Evolutionary conservation across 2,329 filamentous ascomycete genomes (phyloP).

Genomic region (Neonectria hederae): DNA sequence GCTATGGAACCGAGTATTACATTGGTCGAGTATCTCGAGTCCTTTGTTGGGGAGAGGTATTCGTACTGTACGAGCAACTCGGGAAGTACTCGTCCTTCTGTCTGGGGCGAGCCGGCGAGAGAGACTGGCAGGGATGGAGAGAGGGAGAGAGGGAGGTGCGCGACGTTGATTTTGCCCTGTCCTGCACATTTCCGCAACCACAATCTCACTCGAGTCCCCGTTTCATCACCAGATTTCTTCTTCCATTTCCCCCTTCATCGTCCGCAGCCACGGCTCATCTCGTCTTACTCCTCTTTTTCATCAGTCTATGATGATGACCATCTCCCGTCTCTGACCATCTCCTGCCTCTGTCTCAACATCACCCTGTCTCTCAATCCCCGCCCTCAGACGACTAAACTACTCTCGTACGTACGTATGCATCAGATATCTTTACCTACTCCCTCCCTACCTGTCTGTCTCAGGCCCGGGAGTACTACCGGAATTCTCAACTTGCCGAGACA

Average conservation of each 20-base stretch:
- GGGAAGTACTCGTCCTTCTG: no score
- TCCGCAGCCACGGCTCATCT: background rate
- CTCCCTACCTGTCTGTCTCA: background rate
- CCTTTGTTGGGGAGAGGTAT: background rate
- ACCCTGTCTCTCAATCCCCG: background rate
- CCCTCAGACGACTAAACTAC: background rate
- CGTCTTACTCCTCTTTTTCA: background rate
- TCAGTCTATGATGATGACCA: background rate
- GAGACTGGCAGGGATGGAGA: background rate
- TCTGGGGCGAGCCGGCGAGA: background rate
- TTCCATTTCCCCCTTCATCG: slow-evolving; percentile 1
- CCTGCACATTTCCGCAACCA: slow-evolving; percentile 28
- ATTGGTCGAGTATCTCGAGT: background rate
- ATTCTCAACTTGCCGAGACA: background rate
- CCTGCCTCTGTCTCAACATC: background rate
- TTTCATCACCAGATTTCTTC: slow-evolving; percentile 13
- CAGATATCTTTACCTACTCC: background rate
- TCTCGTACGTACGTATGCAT: background rate
- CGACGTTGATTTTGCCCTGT: slow-evolving; percentile 22
- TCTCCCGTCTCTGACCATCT: background rate
- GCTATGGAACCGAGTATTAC: background rate
- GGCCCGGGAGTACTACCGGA: background rate
- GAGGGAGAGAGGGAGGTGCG: slow-evolving; percentile 13
- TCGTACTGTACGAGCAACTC: background rate
- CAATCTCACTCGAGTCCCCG: slow-evolving; percentile 23